These are phyloP conservation scores for Wickerhamiella kurtzmanii DNA, from an alignment of 805 yeast species.

Conservation along the genomic window DNA sequence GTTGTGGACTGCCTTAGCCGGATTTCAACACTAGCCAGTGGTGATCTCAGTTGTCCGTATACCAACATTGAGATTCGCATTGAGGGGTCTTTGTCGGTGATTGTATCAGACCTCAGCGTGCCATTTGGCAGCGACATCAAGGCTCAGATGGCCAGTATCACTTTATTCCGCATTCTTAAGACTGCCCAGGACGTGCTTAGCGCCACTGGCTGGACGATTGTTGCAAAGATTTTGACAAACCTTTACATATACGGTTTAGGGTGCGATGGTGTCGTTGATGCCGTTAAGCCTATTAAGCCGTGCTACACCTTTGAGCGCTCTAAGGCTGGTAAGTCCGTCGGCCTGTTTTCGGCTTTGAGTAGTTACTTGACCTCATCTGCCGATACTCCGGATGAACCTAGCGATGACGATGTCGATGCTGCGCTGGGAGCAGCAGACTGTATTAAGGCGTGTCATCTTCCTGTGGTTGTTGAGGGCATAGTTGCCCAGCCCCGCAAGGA, in stretches of 20 bases:
- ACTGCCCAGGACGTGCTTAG: conserved; percentile 38
- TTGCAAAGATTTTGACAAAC: conserved; percentile 46
- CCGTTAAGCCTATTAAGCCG: conserved; percentile 52
- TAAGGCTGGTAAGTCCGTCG: conserved; percentile 54
- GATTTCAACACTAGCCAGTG: conserved; percentile 50
- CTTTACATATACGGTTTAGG: conserved; percentile 59
- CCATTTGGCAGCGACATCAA: conserved; percentile 81
- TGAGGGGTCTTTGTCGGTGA: conserved; percentile 39
- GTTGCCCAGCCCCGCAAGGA: conserved; percentile 21
- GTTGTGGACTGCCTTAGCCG: conserved; percentile 54
- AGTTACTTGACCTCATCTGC: conserved; percentile 78
- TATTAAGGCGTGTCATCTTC: conserved; percentile 52
- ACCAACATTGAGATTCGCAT: conserved; percentile 27
- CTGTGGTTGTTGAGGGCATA: conserved; percentile 37
- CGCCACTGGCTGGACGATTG: conserved; percentile 42
- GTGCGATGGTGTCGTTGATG: conserved; percentile 31
- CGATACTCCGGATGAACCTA: conserved; percentile 83
- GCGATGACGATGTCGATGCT: conserved; percentile 81
- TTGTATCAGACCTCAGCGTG: conserved; percentile 70
- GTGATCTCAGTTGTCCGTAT: conserved; percentile 22
- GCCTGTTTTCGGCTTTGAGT: conserved; percentile 81
- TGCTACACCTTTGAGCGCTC: conserved; percentile 46
- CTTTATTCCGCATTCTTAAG: conserved; percentile 62
- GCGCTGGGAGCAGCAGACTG: conserved; percentile 77
- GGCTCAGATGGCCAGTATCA: conserved; percentile 80